Evolutionary conservation across 2,329 filamentous ascomycete species (phyloP), one percentile per base, ranked within the genome.

Genomic region (Xylariaceae sp.): DNA sequence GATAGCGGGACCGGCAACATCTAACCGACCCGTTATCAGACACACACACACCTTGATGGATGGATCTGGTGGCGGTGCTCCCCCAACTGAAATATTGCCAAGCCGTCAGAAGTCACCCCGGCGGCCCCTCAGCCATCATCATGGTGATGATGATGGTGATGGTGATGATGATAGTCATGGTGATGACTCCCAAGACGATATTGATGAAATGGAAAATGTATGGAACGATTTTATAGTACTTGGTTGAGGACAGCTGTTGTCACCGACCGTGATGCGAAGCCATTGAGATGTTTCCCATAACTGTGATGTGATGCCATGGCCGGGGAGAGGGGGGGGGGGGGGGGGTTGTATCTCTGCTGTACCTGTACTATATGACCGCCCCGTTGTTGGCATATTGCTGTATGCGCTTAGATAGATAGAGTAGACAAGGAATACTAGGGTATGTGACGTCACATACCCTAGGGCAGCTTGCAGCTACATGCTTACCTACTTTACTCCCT

Each of bases 151-250:
- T 29, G 33, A 21, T 40, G 46, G 21, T 50, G 34, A 23, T 23
- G 46, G 29, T 50, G 46, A 29, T 43, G 48, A 34, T 51, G 48
- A 51, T 51, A 51, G 34, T 43, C 28, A 29, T 19, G 48, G 28
- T 29, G 48, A 51, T 43, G 48, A 51, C 34, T 31, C 34, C n/a
- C 48, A 51, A 51, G 37, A 31, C 48, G 37, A 51, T 43, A 39
- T n/a, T 31, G 37, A 29, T 41, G 48, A 51, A 29, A 17, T 43
- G 23, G 48, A 51, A 40, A 24, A 51, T 43, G 14, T 51, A 43
- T 51, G 48, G 48, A 51, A 31, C 28, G 29, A 51, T 43, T 51
- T 51, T 12, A 51, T 51, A 41, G 48, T 43, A 5, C 37, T 51
- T 29, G 48, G 43, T 50, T 17, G 34, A 50, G 31, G 17, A 34